These are phyloP conservation scores for Tricholoma sp. DNA, from an alignment of 768 basidiomycete species.

Conservation along the genomic window DNA sequence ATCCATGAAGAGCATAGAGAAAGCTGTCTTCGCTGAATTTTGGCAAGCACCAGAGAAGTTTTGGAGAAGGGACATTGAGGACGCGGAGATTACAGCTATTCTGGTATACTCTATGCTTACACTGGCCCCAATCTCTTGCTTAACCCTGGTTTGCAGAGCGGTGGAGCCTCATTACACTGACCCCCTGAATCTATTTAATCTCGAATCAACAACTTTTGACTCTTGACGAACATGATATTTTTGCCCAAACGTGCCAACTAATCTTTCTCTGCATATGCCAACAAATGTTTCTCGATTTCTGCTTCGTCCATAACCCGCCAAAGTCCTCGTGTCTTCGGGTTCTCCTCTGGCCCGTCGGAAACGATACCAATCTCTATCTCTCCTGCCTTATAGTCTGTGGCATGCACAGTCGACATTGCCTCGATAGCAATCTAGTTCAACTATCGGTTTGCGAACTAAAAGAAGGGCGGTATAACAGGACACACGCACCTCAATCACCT, in stretches of 20 bases:
- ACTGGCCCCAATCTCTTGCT: slow-evolving; percentile 2
- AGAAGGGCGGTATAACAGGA: background rate
- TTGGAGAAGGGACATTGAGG: slow-evolving; percentile 49
- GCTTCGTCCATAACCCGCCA: slow-evolving; percentile 78
- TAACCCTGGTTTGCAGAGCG: slow-evolving; percentile 40
- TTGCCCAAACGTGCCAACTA: slow-evolving; percentile 27
- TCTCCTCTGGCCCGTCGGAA: slow-evolving; percentile 70
- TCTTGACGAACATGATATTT: background rate
- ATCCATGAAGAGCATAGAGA: slow-evolving; percentile 8
- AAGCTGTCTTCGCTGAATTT: slow-evolving; percentile 34
- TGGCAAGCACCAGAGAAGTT: slow-evolving; percentile 66
- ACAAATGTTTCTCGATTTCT: slow-evolving; percentile 74
- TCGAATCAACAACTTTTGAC: background rate
- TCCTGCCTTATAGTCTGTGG: slow-evolving; percentile 92
- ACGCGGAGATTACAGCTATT: slow-evolving; percentile 62
- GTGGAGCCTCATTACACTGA: slow-evolving; percentile 56
- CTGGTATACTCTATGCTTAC: slow-evolving; percentile 32
- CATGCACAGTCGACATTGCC: slow-evolving; percentile 88
- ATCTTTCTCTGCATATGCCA: slow-evolving; percentile 89
- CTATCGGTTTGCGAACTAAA: background rate
- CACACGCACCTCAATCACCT: slow-evolving; percentile 81
- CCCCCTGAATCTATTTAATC: background rate
- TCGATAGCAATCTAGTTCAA: slow-evolving; percentile 83
- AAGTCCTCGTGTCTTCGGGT: slow-evolving; percentile 60
- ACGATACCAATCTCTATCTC: slow-evolving; percentile 97